Evolutionary conservation across 2,329 filamentous ascomycete genomes (phyloP).

Genomic region (Sporothrix protearum): DNA sequence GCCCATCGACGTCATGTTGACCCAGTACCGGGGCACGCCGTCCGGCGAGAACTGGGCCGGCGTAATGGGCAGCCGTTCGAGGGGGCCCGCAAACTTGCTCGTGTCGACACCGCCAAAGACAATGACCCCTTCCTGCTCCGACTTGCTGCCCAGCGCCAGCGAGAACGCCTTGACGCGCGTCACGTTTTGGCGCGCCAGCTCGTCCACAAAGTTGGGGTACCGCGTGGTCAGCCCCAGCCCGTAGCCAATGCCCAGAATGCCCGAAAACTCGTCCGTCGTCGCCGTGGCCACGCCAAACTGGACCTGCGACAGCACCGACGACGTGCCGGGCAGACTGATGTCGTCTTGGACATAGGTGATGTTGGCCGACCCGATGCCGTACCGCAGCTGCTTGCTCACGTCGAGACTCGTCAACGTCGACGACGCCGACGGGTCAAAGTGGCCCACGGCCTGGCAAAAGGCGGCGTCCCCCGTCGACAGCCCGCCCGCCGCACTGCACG

Average conservation of each 20-base stretch:
- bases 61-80: slow-evolving; percentile 60
- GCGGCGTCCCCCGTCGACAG: slow-evolving; percentile 15
- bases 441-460: slow-evolving; percentile 37
- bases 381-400: slow-evolving; percentile 43
- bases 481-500: slow-evolving; percentile 7
- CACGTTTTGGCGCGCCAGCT: slow-evolving; percentile 48
- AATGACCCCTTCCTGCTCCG: slow-evolving; percentile 58
- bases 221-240: slow-evolving; percentile 45
- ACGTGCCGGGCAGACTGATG: slow-evolving; percentile 42
- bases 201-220: slow-evolving; percentile 53
- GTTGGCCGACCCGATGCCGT: slow-evolving; percentile 51
- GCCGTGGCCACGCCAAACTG: slow-evolving; percentile 63
- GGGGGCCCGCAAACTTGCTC: slow-evolving; percentile 58
- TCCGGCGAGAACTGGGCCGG: slow-evolving; percentile 54
- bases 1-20: slow-evolving; percentile 45
- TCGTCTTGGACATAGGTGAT: slow-evolving; percentile 50
- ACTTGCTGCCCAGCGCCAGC: slow-evolving; percentile 61
- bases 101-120: slow-evolving; percentile 67
- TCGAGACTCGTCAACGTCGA: slow-evolving; percentile 28
- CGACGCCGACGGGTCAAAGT: slow-evolving; percentile 39
- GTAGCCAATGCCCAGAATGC: slow-evolving; percentile 74
- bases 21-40: slow-evolving; percentile 51
- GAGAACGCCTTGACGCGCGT: slow-evolving; percentile 62
- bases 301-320: slow-evolving; percentile 46
- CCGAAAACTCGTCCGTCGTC: slow-evolving; percentile 47